Evolutionary conservation across 768 basidiomycete species (phyloP), one percentile per base, ranked within the genome.

Genomic region (Xerocomus brunneocitrinus): DNA sequence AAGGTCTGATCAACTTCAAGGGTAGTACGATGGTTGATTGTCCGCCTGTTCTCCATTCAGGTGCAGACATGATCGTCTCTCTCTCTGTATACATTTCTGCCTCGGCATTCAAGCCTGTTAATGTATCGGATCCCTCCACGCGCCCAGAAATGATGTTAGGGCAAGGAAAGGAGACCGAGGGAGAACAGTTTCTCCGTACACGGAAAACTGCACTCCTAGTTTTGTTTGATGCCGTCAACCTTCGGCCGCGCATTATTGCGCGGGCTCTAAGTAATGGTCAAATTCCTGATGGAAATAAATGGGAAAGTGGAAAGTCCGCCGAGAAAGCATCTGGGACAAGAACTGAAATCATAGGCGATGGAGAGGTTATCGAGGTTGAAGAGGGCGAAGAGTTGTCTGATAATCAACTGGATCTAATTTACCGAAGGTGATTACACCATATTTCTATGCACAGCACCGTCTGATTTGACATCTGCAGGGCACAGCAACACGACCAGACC

Each of bases 281-380:
- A 45, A 67, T 62, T 36, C 59, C 72, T 5, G 60, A 70, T 3
- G 36, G 28, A 6, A 52, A 56, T 74, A 10, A 71, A 73, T 28
- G 67, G 73, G 51, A 73, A 74, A 42, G 74, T 30, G 78, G 75
- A 54, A 73, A 73, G 30, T 64, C 77, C 34, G 43, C 52, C 56
- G 73, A 62, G 62, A 75, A 61, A 52, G 69, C 62, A 8, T 63
- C 73, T 45, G 58, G 58, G 28, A 53, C 61, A 58, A 75, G 70
- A 51, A 86, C 75, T 8, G 88, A 91, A 65, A 76, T 87, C n/a
- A 81, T 88, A 1, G 87, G 87, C 3, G 86, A 90, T 56, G 85
- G 82, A 3, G 90, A 91, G 66, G 89, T 88, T 59, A 83, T 87
- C 6, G 90, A 91, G 60, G 86, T 88, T 12, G 92, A 92, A 53